Evolutionary conservation across 2,329 filamentous ascomycete genomes (phyloP).

Genomic region (Fusarium sp.): DNA sequence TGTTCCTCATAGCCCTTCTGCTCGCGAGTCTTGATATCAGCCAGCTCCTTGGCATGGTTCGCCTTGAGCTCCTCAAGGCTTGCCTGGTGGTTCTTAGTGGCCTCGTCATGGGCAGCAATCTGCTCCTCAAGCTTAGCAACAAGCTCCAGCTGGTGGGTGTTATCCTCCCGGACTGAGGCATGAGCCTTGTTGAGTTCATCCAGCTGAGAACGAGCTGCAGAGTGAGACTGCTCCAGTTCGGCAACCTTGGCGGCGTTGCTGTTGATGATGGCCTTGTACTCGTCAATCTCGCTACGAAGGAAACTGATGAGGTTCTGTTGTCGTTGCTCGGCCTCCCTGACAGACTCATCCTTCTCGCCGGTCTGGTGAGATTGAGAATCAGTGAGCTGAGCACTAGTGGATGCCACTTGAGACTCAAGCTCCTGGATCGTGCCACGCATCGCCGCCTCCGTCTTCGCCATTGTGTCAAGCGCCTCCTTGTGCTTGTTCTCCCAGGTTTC

Average conservation of each 20-base stretch:
- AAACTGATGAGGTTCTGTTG: slow-evolving; percentile 69
- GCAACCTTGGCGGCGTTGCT: slow-evolving; percentile 76
- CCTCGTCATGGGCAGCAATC: slow-evolving; percentile 68
- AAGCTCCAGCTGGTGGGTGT: slow-evolving; percentile 58
- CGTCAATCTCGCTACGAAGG: slow-evolving; percentile 80
- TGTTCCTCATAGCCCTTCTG: slow-evolving; percentile 68
- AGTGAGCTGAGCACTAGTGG: slow-evolving; percentile 63
- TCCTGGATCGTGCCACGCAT: slow-evolving; percentile 78
- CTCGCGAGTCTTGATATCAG: slow-evolving; percentile 59
- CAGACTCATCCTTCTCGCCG: slow-evolving; percentile 53
- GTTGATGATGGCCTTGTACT: slow-evolving; percentile 80
- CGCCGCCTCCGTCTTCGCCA: slow-evolving; percentile 77
- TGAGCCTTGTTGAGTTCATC: slow-evolving; percentile 72
- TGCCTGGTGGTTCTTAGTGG: slow-evolving; percentile 65
- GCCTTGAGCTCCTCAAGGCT: slow-evolving; percentile 60
- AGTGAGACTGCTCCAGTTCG: slow-evolving; percentile 78
- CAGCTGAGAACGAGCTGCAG: slow-evolving; percentile 72
- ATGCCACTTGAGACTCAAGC: slow-evolving; percentile 70
- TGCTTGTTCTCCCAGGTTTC: slow-evolving; percentile 82
- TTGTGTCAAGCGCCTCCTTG: slow-evolving; percentile 72
- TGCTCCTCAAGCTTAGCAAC: slow-evolving; percentile 66
- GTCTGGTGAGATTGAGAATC: slow-evolving; percentile 55
- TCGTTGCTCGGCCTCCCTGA: slow-evolving; percentile 59
- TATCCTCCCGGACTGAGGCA: slow-evolving; percentile 60
- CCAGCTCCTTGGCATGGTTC: slow-evolving; percentile 62